Evolutionary conservation across 1,284 basidiomycete genomes (phyloP).

Genomic region (Ganoderma boninense): DNA sequence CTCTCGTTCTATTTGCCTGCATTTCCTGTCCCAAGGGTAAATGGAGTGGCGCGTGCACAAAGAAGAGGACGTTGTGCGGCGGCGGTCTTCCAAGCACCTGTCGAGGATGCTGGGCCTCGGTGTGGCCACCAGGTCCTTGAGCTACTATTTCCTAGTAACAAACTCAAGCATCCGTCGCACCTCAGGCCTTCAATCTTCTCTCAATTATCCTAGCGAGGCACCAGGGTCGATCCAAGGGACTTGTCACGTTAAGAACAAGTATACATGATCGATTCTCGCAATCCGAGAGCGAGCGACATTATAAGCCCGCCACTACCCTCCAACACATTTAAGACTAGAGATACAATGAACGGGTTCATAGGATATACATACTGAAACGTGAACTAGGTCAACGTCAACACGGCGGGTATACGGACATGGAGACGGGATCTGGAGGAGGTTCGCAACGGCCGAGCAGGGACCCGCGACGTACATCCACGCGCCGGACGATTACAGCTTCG

Average conservation of each 20-base stretch:
- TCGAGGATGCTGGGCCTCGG: background rate
- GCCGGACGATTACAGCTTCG: slow-evolving; percentile 55
- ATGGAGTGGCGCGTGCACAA: too few species aligned
- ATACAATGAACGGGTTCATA: background rate
- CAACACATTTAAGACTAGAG: too few species aligned
- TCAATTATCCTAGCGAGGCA: background rate
- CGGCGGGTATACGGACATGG: background rate
- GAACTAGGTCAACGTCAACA: background rate
- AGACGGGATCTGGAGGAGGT: background rate
- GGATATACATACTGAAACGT: background rate
- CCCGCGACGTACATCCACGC: background rate
- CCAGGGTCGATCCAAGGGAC: background rate
- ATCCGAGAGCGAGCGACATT: background rate
- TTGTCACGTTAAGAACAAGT: background rate
- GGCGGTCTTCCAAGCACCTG: background rate
- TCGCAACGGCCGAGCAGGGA: background rate
- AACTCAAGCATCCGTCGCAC: background rate
- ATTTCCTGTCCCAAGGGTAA: background rate
- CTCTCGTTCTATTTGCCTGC: background rate
- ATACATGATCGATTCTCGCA: background rate
- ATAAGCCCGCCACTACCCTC: background rate
- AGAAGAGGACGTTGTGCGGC: background rate
- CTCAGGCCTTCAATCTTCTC: background rate
- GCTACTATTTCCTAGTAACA: background rate
- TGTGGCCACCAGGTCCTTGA: background rate